Evolutionary conservation across 2,329 filamentous ascomycete genomes (phyloP).

Genomic region (Sporothrix dimorphospora): DNA sequence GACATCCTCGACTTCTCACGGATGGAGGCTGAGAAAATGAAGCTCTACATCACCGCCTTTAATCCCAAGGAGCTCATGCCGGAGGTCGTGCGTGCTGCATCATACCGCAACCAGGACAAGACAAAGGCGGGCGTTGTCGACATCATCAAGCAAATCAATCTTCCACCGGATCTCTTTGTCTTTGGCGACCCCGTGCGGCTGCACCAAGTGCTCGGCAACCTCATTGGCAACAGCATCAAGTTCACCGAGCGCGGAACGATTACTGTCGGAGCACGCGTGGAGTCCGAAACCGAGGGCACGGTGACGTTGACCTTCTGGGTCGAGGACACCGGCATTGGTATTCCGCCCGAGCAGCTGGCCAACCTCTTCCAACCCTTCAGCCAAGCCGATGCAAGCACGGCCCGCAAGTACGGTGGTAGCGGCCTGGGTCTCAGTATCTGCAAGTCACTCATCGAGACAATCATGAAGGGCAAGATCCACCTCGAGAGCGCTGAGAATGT

Average conservation of each 20-base stretch:
- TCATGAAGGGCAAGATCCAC: slow-evolving; percentile 84
- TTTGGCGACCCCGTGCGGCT: slow-evolving; percentile 68
- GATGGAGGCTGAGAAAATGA: slow-evolving; percentile 86
- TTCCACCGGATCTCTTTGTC: slow-evolving; percentile 71
- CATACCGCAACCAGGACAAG: slow-evolving; percentile 67
- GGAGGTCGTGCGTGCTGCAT: slow-evolving; percentile 67
- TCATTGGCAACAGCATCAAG: slow-evolving; percentile 91
- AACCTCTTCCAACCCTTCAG: slow-evolving; percentile 92
- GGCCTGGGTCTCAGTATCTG: slow-evolving; percentile 91
- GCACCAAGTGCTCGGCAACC: slow-evolving; percentile 74
- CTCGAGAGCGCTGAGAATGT: slow-evolving; percentile 75
- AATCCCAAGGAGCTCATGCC: slow-evolving; percentile 69
- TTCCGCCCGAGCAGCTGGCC: slow-evolving; percentile 76
- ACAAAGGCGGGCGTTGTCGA: slow-evolving; percentile 64
- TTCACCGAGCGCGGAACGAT: slow-evolving; percentile 88
- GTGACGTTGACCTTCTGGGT: slow-evolving; percentile 84
- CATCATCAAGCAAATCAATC: slow-evolving; percentile 70
- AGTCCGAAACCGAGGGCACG: slow-evolving; percentile 69
- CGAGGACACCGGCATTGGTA: slow-evolving; percentile 87
- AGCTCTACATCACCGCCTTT: slow-evolving; percentile 73
- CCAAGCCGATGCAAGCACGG: slow-evolving; percentile 88
- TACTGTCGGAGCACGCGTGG: slow-evolving; percentile 76
- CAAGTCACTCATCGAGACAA: slow-evolving; percentile 90
- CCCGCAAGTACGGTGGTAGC: slow-evolving; percentile 87
- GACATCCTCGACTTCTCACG: slow-evolving; percentile 96